Conservation (phyloP, 2,329 filamentous ascomycete genomes). For the Fusarium anguioides region DNA sequence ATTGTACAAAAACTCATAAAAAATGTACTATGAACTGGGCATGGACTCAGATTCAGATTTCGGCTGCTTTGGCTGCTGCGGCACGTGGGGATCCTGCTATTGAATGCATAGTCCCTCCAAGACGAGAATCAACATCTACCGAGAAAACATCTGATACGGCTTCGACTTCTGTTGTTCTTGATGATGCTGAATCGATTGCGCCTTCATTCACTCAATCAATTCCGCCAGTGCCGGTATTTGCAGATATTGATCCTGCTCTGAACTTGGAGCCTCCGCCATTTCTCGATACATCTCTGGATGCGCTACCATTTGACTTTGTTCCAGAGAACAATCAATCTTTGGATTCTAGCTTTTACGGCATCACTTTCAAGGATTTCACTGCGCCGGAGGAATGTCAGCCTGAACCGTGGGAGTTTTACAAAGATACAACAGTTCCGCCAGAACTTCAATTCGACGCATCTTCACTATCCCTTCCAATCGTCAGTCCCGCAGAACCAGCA, state of each 20-base stretch:
- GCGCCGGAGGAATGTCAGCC: not conserved
- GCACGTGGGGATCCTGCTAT: constrained; percentile 8
- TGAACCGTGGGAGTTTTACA: constrained; percentile 2
- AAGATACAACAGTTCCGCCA: not conserved
- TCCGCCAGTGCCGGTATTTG: not conserved
- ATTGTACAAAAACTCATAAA: constrained; percentile 48
- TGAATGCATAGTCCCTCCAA: constrained; percentile 6
- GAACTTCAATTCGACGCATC: not conserved
- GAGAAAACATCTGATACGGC: not conserved
- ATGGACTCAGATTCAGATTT: constrained; percentile 36
- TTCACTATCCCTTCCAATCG: not conserved
- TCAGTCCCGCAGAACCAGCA: not conserved
- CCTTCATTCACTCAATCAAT: constrained; percentile 5
- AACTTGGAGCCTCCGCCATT: not conserved
- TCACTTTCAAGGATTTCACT: not conserved
- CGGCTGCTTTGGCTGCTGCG: constrained; percentile 10
- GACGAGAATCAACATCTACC: not conserved
- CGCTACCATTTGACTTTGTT: not conserved
- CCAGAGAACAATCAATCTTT: not conserved
- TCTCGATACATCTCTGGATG: not conserved
- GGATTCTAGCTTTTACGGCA: not conserved
- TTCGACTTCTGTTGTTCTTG: not conserved
- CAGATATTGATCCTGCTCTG: not conserved
- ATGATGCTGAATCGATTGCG: constrained; percentile 3
- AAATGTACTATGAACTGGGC: constrained; percentile 44